Evolutionary conservation across 192 early-diverging fungal genomes (phyloP).

Genomic region (Rhizophagus clarus): DNA sequence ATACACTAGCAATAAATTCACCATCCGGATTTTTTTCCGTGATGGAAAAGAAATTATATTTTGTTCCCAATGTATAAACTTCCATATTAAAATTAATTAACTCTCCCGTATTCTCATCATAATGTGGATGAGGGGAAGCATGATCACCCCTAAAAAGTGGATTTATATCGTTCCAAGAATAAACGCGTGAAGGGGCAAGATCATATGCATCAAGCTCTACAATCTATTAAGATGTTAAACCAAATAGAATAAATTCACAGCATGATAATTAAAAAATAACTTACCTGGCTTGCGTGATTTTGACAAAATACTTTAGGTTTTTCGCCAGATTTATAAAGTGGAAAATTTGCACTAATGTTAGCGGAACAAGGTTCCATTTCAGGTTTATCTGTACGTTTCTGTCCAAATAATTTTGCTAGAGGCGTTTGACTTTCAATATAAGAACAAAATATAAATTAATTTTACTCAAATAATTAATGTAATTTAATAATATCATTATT

Average conservation of each 20-base stretch:
- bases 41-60: slow-evolving; percentile 68
- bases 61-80: slow-evolving; percentile 65
- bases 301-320: slow-evolving; percentile 67
- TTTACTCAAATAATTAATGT: neutral
- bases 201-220: slow-evolving; percentile 70
- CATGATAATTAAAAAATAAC: neutral
- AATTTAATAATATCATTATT: slow-evolving; percentile 4
- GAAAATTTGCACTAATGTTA: slow-evolving; percentile 55
- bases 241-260: neutral
- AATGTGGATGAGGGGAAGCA: slow-evolving; percentile 70
- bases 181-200: slow-evolving; percentile 60
- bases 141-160: slow-evolving; percentile 62
- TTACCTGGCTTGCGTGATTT: slow-evolving; percentile 67
- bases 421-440: slow-evolving; percentile 54
- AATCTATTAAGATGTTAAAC: slow-evolving; percentile 40
- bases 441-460: too few relatives aligned
- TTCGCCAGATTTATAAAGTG: slow-evolving; percentile 59
- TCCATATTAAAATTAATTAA: slow-evolving; percentile 78
- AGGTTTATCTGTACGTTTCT: slow-evolving; percentile 58
- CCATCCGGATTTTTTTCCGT: slow-evolving; percentile 65
- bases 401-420: slow-evolving; percentile 60
- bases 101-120: slow-evolving; percentile 70
- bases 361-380: slow-evolving; percentile 71
- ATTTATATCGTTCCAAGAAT: slow-evolving; percentile 66
- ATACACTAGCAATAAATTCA: slow-evolving; percentile 60